phyloP scores from a whole-genome alignment of 768 basidiomycete species.

The Xerocomellus dryophilus region DNA sequence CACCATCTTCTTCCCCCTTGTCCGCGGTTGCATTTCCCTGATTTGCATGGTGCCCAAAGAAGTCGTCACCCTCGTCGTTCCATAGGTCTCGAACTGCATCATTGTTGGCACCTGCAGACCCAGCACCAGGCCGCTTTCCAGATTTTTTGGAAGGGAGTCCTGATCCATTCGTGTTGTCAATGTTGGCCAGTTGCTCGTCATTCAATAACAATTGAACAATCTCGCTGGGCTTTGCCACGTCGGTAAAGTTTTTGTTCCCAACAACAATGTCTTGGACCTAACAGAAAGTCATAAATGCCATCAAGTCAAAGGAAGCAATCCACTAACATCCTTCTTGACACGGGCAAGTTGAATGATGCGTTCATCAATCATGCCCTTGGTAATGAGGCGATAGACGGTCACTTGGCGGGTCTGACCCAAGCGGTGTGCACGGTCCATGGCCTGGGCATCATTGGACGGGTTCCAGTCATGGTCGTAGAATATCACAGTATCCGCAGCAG shows the following conservation, averaged over 20 bases:
- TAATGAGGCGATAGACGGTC: slow-evolving; percentile 93
- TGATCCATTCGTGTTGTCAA: slow-evolving; percentile 48
- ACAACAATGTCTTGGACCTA: slow-evolving; percentile 99
- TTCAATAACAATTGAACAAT: slow-evolving; percentile 93
- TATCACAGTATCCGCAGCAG: slow-evolving; percentile 49
- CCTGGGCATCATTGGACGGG: slow-evolving; percentile 95
- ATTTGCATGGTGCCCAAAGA: slow-evolving; percentile 61
- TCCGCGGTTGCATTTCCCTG: slow-evolving; percentile 21
- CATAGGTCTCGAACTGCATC: slow-evolving; percentile 60
- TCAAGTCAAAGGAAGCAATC: neutral
- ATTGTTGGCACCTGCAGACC: slow-evolving; percentile 34
- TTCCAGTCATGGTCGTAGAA: slow-evolving; percentile 44
- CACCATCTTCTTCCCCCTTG: slow-evolving; percentile 32
- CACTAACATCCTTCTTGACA: slow-evolving; percentile 89
- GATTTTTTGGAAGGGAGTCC: slow-evolving; percentile 36
- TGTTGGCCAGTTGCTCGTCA: slow-evolving; percentile 84
- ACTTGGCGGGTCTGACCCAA: slow-evolving; percentile 96
- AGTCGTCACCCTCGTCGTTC: slow-evolving; percentile 86
- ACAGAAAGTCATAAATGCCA: slow-evolving; percentile 1
- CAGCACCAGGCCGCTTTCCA: slow-evolving; percentile 35
- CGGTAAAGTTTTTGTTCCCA: slow-evolving; percentile 92
- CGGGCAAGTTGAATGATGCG: slow-evolving; percentile 94
- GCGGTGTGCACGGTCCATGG: slow-evolving; percentile 97
- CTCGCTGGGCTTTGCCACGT: slow-evolving; percentile 92
- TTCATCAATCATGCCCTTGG: slow-evolving; percentile 92